phyloP scores from a whole-genome alignment of 1,284 basidiomycete species.

The Trichosporon sp. region DNA sequence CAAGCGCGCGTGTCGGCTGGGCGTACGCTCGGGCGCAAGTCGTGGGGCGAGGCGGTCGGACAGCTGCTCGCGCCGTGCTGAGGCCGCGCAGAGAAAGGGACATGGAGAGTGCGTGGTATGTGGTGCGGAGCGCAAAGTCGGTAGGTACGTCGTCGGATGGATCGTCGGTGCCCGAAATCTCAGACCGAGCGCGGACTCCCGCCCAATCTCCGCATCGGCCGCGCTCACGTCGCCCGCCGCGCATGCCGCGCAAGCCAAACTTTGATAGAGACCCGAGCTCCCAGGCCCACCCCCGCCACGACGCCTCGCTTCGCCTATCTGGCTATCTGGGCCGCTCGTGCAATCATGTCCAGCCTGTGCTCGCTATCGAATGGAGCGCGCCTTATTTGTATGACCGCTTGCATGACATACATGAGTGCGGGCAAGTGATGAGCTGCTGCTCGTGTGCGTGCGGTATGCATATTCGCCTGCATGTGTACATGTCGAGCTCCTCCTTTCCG shows the following conservation, averaged over 20 bases:
- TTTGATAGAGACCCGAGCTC: not conserved
- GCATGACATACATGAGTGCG: not conserved
- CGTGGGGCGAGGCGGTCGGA: not conserved
- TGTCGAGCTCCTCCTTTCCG: not conserved
- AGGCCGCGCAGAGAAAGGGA: not conserved
- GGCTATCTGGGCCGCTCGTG: not conserved
- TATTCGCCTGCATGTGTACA: not conserved
- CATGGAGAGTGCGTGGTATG: not conserved
- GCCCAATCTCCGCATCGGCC: not conserved
- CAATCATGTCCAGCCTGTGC: not conserved
- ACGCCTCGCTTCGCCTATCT: not conserved
- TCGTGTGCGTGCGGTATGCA: not conserved
- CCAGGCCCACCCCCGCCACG: not conserved
- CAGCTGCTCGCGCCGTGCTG: not conserved
- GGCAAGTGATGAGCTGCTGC: not conserved
- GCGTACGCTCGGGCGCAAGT: not conserved
- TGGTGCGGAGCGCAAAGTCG: not conserved
- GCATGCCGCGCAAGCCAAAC: not conserved
- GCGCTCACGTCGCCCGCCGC: no score
- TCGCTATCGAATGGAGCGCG: not conserved
- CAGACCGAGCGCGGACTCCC: not conserved
- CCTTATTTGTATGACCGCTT: not conserved
- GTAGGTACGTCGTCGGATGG: not conserved
- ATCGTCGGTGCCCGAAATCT: not conserved
- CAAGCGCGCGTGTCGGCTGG: not conserved